Percentiles rank a stretch among this genome's conserved stretches.
Evolutionary conservation across 768 basidiomycete species (phyloP).

Genomic region (Mycena alexandri): DNA sequence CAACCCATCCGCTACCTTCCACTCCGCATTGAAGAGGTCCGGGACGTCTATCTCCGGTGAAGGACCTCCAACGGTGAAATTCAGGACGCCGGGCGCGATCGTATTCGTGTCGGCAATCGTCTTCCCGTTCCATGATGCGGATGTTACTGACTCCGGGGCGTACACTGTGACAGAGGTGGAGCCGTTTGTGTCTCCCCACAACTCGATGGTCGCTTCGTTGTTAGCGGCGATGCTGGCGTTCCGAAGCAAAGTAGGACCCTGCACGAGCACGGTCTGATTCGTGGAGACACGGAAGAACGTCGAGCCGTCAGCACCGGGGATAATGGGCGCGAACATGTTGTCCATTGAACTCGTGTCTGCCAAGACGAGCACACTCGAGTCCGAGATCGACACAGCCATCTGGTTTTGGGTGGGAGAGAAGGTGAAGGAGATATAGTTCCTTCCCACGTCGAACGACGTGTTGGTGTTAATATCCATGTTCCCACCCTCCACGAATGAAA

Average conservation of each 20-base stretch:
- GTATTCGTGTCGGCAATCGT: not conserved
- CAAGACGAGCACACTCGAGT: slow-evolving; percentile 23
- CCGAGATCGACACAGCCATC: slow-evolving; percentile 22
- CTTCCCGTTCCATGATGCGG: slow-evolving; percentile 29
- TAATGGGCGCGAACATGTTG: slow-evolving; percentile 24
- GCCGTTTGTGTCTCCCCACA: slow-evolving; percentile 27
- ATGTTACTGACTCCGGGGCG: slow-evolving; percentile 25
- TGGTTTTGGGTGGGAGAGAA: slow-evolving; percentile 25
- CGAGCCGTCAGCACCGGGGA: slow-evolving; percentile 24
- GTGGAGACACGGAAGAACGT: slow-evolving; percentile 24
- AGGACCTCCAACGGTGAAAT: slow-evolving; percentile 18
- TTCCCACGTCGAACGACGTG: slow-evolving; percentile 6
- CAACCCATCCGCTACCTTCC: slow-evolving; percentile 66
- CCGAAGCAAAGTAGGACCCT: slow-evolving; percentile 22
- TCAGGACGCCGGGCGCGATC: slow-evolving; percentile 19
- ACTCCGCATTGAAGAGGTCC: slow-evolving; percentile 39
- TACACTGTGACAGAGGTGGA: slow-evolving; percentile 25
- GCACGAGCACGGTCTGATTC: slow-evolving; percentile 30
- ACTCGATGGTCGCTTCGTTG: slow-evolving; percentile 13
- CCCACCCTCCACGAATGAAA: slow-evolving; percentile 17
- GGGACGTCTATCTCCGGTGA: slow-evolving; percentile 21
- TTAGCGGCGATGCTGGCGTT: slow-evolving; percentile 14
- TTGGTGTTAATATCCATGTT: slow-evolving; percentile 19
- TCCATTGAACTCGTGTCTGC: slow-evolving; percentile 23
- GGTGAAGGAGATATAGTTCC: slow-evolving; percentile 19